These are phyloP conservation scores for Inga laurina DNA, from an alignment of 306 rosid genomes.

Conservation along the genomic window DNA sequence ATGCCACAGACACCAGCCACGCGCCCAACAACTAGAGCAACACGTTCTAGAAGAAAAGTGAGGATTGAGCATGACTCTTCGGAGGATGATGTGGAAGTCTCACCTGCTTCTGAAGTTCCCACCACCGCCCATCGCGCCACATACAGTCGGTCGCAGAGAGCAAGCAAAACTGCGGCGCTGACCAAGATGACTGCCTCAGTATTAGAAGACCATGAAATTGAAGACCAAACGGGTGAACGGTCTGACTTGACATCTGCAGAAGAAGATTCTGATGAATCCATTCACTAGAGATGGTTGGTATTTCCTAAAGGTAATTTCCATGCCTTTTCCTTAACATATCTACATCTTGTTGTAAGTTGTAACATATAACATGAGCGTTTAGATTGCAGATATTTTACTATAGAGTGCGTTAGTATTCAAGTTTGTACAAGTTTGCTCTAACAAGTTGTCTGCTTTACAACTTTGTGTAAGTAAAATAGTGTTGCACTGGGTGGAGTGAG, in stretches of 20 bases:
- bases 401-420: not conserved
- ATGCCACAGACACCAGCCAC: constrained; percentile 70
- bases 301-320: not conserved
- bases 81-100: constrained; percentile 64
- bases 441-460: not conserved
- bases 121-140: constrained; percentile 32
- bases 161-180: constrained; percentile 87
- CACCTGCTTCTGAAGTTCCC: constrained; percentile 61
- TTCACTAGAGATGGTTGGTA: not conserved
- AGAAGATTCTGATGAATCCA: constrained; percentile 60
- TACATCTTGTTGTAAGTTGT: constrained; percentile 37
- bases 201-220: constrained; percentile 44
- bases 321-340: constrained; percentile 17
- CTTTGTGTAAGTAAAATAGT: not conserved
- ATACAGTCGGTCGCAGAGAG: constrained; percentile 72
- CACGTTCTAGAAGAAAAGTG: constrained; percentile 64
- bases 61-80: constrained; percentile 65
- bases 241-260: constrained; percentile 62
- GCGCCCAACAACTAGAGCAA: constrained; percentile 42
- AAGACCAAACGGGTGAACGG: constrained; percentile 49
- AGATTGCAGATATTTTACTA: constrained; percentile 42
- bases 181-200: constrained; percentile 57
- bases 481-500: constrained; percentile 10
- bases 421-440: not conserved
- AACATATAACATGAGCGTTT: constrained; percentile 24